A percentile compares a stretch with the other conserved stretches of the same genome.
Conservation (phyloP, 2,329 filamentous ascomycete genomes). For the Lachnellula cervina region DNA sequence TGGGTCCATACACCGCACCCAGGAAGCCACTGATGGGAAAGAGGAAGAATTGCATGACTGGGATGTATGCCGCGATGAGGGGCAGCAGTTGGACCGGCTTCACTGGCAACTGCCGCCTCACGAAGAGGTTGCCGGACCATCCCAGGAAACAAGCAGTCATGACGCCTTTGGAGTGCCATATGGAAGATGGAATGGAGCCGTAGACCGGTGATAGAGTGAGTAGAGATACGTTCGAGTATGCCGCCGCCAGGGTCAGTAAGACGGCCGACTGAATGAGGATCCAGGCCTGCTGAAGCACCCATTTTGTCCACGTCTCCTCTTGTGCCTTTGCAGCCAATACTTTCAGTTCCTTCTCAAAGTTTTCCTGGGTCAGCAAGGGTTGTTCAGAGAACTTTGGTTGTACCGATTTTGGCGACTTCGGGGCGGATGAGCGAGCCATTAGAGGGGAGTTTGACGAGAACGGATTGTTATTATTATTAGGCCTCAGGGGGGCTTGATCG, state of each 20-base stretch:
- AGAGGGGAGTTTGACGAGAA: neutral
- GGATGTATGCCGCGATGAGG: conserved; percentile 70
- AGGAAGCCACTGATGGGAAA: conserved; percentile 61
- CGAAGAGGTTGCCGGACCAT: conserved; percentile 60
- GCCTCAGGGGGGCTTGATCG: neutral
- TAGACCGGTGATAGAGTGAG: conserved; percentile 81
- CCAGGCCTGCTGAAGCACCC: conserved; percentile 24
- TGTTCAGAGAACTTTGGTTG: conserved; percentile 5
- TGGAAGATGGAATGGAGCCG: conserved; percentile 71
- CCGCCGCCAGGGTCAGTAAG: conserved; percentile 54
- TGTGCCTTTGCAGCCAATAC: conserved; percentile 29
- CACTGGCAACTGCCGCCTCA: conserved; percentile 46
- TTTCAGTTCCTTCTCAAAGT: conserved; percentile 33
- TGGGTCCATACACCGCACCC: conserved; percentile 66
- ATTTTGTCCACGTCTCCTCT: conserved; percentile 30
- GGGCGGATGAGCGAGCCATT: conserved; percentile 7
- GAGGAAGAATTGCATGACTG: conserved; percentile 67
- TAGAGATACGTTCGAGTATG: conserved; percentile 67
- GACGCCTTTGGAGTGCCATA: conserved; percentile 65
- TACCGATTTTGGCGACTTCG: neutral
- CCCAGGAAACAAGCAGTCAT: conserved; percentile 65
- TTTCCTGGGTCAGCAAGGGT: conserved; percentile 30
- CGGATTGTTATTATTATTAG: neutral
- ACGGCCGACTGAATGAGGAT: conserved; percentile 34
- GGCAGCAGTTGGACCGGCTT: conserved; percentile 56